Conservation (phyloP, 2,329 filamentous ascomycete species). For the Colletotrichum aenigma region DNA sequence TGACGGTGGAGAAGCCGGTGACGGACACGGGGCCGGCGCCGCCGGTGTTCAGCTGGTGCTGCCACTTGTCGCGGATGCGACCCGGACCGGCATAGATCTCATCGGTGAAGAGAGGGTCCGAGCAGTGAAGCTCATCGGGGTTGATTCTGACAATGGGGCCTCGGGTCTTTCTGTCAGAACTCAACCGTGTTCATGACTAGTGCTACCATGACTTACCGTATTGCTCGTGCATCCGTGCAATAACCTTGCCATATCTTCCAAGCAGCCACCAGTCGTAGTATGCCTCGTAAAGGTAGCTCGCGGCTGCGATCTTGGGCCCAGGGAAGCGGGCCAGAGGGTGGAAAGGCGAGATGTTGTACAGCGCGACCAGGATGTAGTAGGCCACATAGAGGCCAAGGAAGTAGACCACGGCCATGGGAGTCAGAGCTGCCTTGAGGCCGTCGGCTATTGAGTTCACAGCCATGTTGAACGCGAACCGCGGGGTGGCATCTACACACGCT, state of each 20-base stretch:
- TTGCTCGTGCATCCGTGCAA: constrained; percentile 12
- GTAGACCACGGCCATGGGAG: neutral
- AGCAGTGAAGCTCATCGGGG: constrained; percentile 42
- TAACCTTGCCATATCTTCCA: constrained; percentile 15
- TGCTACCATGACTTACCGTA: neutral
- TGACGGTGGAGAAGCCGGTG: constrained; percentile 26
- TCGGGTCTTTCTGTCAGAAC: constrained; percentile 11
- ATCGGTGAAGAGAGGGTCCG: constrained; percentile 37
- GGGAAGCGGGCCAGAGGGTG: constrained; percentile 13
- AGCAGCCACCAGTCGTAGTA: constrained; percentile 13
- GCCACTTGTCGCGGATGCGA: constrained; percentile 21
- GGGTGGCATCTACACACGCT: neutral
- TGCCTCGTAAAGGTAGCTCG: constrained; percentile 9
- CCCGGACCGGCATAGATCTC: constrained; percentile 35
- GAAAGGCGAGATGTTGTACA: constrained; percentile 15
- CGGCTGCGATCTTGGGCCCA: constrained; percentile 13
- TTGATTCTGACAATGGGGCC: constrained; percentile 42
- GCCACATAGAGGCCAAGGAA: neutral
- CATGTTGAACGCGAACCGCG: neutral
- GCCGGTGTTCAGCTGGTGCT: constrained; percentile 28
- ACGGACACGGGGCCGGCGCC: constrained; percentile 24
- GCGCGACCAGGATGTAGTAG: neutral
- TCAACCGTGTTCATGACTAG: neutral
- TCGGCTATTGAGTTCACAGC: neutral
- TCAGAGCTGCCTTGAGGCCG: neutral